Percentiles rank a stretch among this genome's conserved stretches.
Conservation (phyloP, 306 rosid genomes). For the Inga leiocalycina region DNA sequence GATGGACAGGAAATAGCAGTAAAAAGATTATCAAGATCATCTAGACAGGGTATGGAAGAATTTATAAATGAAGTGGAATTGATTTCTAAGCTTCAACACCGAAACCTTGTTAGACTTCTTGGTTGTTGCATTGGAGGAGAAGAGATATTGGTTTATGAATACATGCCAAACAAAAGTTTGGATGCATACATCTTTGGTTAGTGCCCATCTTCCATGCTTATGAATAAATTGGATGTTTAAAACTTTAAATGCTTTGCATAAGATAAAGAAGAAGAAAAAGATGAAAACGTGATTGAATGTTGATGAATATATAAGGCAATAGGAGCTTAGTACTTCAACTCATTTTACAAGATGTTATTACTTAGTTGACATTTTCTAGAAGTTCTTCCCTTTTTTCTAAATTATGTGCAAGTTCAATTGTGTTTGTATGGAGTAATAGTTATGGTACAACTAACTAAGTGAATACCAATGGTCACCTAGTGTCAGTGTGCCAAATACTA, state of each 20-base stretch:
- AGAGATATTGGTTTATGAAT: slow-evolving; percentile 31
- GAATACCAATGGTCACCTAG: neutral
- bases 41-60: slow-evolving; percentile 30
- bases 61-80: slow-evolving; percentile 32
- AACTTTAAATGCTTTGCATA: neutral
- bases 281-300: neutral
- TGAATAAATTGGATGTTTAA: neutral
- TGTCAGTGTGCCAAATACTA: neutral
- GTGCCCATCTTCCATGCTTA: neutral
- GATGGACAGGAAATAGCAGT: slow-evolving; percentile 26
- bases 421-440: neutral
- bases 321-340: neutral
- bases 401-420: neutral
- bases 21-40: slow-evolving; percentile 29
- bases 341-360: neutral
- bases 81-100: slow-evolving; percentile 35
- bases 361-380: neutral
- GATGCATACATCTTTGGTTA: slow-evolving; percentile 31
- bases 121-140: slow-evolving; percentile 30
- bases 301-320: neutral
- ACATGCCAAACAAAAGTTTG: slow-evolving; percentile 34
- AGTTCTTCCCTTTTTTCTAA: neutral
- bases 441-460: neutral
- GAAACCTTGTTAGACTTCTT: slow-evolving; percentile 32
- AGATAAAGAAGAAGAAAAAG: neutral